These are phyloP conservation scores for Eucalyptus guilfoylei DNA, from an alignment of 345 rosid species.

Conservation along the genomic window DNA sequence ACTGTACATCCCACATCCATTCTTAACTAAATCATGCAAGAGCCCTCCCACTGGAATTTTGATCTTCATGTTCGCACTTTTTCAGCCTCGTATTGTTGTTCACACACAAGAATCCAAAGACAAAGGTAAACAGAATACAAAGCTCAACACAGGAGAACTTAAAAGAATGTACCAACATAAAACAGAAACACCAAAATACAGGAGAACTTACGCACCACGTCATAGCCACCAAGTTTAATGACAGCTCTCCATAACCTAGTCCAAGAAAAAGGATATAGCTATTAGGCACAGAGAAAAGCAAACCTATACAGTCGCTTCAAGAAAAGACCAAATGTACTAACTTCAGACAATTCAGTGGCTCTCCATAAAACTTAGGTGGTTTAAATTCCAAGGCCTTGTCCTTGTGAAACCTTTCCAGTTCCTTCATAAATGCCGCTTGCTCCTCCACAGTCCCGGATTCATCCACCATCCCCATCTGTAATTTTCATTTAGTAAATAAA, in stretches of 20 bases:
- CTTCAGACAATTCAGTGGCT: constrained; percentile 73
- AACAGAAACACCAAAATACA: neutral
- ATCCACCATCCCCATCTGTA: constrained; percentile 43
- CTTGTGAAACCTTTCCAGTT: constrained; percentile 52
- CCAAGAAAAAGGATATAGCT: neutral
- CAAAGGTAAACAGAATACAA: neutral
- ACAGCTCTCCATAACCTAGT: constrained; percentile 82
- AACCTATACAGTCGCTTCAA: neutral
- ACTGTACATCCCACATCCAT: neutral
- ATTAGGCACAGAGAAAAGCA: neutral
- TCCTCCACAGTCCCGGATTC: constrained; percentile 67
- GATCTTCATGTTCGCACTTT: neutral
- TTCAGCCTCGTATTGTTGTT: neutral
- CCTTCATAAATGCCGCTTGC: constrained; percentile 51
- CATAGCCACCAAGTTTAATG: constrained; percentile 74
- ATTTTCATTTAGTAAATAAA: neutral
- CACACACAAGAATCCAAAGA: neutral
- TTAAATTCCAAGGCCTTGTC: constrained; percentile 56
- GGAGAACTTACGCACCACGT: constrained; percentile 47
- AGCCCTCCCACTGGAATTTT: neutral
- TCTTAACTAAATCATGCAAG: neutral
- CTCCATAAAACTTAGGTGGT: constrained; percentile 66
- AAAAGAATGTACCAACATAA: neutral
- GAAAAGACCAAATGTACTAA: constrained; percentile 14
- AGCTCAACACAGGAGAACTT: neutral